Evolutionary conservation across 2,329 filamentous ascomycete species (phyloP), one percentile per base, ranked within the genome.

Genomic region (Botrytis medusae): DNA sequence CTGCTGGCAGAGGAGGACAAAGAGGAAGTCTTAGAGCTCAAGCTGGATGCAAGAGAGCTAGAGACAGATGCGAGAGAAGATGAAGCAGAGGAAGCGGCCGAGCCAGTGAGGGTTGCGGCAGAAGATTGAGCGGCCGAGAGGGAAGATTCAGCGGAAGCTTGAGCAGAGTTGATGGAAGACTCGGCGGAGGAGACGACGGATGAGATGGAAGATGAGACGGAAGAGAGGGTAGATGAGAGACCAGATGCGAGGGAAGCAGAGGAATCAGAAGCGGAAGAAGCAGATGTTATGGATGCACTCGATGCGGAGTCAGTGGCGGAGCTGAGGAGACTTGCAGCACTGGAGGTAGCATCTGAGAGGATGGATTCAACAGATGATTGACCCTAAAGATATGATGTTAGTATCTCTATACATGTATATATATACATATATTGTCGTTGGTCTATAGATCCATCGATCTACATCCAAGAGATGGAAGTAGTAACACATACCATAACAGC

Each of bases 401-500:
- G 70, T 60, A 34, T 37, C 32, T 22, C 1, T 3, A 16, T 63
- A 5, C 32, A 20, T 14, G 10, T 32, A 4, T 29, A 18, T 29
- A 9, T 57, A 20, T 14, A 6, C 25, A 4, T 29, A 18, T 29
- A 9, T 57, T 32, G 7, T 4, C 51, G 7, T 16, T 18, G 51
- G 18, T 57, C 14, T 29, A 29, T 8, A 18, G 12, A 57, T 29
- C n/a, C 16, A 0, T 29, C 12, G 20, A 32, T 42, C 16, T 9
- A 29, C 29, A 29, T 29, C 16, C 20, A 14, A 37, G 20, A 12
- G 34, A 8, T 16, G 46, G 34, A 71, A n/a, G 59, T 7, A n/a
- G 59, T 7, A 54, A 74, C 5, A 10, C 74, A 44, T 75, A 78
- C 78, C 54, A 74, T 62, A 63, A 76, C 77, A 37, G 74, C 65